Evolutionary conservation across 2,329 filamentous ascomycete genomes (phyloP).

Genomic region (Aspergillus pseudoglaucus): DNA sequence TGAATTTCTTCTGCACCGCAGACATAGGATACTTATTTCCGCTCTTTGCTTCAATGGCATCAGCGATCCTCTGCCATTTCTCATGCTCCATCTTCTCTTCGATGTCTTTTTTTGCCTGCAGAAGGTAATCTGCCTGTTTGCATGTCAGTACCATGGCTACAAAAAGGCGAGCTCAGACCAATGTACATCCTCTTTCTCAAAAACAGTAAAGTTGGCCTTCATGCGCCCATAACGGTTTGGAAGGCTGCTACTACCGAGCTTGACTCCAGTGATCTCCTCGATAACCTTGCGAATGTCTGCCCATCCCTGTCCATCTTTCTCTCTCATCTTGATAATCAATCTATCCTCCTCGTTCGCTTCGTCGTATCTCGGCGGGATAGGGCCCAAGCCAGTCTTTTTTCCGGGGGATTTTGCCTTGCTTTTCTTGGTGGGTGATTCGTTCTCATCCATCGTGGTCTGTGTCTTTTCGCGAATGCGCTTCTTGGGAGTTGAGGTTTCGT

Average conservation of each 20-base stretch:
- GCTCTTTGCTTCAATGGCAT: constrained; percentile 1
- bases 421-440: neutral
- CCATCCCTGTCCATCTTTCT: neutral
- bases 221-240: neutral
- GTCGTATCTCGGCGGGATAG: constrained; percentile 20
- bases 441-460: neutral
- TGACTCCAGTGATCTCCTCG: neutral
- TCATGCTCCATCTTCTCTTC: constrained; percentile 34
- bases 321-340: neutral
- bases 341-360: neutral
- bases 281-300: neutral
- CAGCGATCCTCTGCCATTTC: constrained; percentile 35
- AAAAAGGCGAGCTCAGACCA: constrained; percentile 6
- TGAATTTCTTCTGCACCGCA: constrained; percentile 34
- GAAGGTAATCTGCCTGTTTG: constrained; percentile 21
- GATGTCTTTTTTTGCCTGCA: constrained; percentile 32
- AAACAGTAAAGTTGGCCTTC: constrained; percentile 3
- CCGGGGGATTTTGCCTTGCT: neutral
- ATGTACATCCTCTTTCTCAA: constrained; percentile 24
- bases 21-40: constrained; percentile 27
- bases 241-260: neutral
- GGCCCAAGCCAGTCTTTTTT: constrained; percentile 7
- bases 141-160: neutral
- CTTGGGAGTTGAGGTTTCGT: too few species aligned
- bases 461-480: too few species aligned